phyloP scores from a whole-genome alignment of 768 basidiomycete genomes.

The Clavaria fumosa region DNA sequence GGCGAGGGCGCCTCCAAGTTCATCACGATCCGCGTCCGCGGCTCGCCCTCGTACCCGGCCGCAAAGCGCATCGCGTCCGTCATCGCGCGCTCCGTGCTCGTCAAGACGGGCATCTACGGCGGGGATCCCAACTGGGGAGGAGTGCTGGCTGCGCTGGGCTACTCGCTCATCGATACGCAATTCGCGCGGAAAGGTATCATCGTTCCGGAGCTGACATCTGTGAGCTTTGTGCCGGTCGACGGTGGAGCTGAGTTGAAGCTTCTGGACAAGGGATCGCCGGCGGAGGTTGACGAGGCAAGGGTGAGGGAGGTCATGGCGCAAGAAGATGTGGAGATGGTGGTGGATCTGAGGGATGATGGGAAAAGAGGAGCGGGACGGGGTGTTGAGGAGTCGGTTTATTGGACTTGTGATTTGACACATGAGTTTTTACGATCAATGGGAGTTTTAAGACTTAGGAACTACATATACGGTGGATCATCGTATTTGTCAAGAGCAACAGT shows the following conservation, averaged over 20 bases:
- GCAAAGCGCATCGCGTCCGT: conserved; percentile 81
- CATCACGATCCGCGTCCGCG: conserved; percentile 83
- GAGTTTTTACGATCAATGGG: neutral
- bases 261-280: conserved; percentile 84
- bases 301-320: conserved; percentile 68
- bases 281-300: conserved; percentile 70
- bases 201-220: conserved; percentile 64
- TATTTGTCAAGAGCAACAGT: too few species aligned
- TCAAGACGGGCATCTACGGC: conserved; percentile 92
- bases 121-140: conserved; percentile 95
- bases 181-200: too few species aligned
- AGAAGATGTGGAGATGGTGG: conserved; percentile 74
- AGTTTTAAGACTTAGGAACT: too few species aligned
- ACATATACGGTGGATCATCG: too few species aligned
- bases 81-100: conserved; percentile 85
- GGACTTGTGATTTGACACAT: conserved; percentile 70
- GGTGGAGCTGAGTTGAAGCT: conserved; percentile 44
- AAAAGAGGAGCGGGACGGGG: too few species aligned
- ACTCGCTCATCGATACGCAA: conserved; percentile 34
- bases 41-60: conserved; percentile 66
- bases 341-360: conserved; percentile 57
- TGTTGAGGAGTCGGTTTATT: conserved; percentile 79
- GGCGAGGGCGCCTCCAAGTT: conserved; percentile 99
- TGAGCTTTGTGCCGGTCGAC: conserved; percentile 73
- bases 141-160: conserved; percentile 89